These are phyloP conservation scores for Cubamyces sp. DNA, from an alignment of 768 basidiomycete species.

Conservation along the genomic window DNA sequence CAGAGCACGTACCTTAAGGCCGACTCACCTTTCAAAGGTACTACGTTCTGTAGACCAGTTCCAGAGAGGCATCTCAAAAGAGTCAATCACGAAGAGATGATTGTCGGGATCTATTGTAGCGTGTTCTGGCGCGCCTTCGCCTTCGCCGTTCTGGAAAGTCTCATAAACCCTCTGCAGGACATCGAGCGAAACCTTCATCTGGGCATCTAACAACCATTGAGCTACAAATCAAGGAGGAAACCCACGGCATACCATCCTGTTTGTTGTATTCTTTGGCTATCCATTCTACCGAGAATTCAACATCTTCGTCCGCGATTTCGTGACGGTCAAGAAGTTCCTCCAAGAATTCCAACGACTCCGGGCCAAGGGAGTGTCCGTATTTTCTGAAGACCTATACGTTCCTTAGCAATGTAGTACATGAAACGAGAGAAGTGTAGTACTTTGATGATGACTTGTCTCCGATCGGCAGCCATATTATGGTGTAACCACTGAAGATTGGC, in stretches of 20 bases:
- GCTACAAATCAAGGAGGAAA: not conserved
- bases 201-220: constrained; percentile 56
- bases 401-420: not conserved
- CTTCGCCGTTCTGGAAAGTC: constrained; percentile 65
- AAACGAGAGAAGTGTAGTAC: constrained; percentile 30
- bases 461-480: constrained; percentile 38
- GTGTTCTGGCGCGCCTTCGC: constrained; percentile 49
- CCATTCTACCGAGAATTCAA: constrained; percentile 76
- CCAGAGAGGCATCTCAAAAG: constrained; percentile 96
- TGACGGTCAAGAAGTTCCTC: constrained; percentile 74
- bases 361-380: constrained; percentile 85
- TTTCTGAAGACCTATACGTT: constrained; percentile 75
- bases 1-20: too few species aligned
- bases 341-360: constrained; percentile 72
- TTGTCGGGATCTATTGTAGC: constrained; percentile 78
- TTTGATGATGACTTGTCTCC: constrained; percentile 49
- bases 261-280: constrained; percentile 88
- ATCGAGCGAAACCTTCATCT: constrained; percentile 78
- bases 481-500: too few species aligned
- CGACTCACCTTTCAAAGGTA: constrained; percentile 81
- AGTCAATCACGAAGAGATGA: constrained; percentile 82
- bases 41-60: constrained; percentile 86
- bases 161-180: constrained; percentile 77
- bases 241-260: constrained; percentile 68
- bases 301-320: constrained; percentile 68